These are phyloP conservation scores for Dothistroma septosporum DNA, from an alignment of 2,329 filamentous ascomycete genomes.

Conservation along the genomic window DNA sequence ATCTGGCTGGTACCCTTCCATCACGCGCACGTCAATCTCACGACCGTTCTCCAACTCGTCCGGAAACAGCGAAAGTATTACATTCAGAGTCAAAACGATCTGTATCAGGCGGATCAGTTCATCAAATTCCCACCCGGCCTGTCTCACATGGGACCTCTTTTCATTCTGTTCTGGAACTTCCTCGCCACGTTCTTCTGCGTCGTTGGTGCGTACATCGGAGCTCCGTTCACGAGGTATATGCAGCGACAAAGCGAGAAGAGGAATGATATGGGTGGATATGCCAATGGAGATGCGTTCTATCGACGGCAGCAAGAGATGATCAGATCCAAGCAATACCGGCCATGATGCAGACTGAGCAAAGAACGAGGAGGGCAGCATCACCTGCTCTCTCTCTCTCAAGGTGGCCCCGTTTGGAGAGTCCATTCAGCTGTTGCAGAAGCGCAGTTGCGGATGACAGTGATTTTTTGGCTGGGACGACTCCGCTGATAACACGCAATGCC, in stretches of 20 bases:
- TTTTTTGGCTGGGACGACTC: neutral
- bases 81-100: conserved; percentile 71
- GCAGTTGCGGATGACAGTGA: too few relatives aligned
- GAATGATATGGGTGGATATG: neutral
- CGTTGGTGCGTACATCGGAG: conserved; percentile 51
- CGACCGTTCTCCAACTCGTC: conserved; percentile 33
- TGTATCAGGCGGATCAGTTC: conserved; percentile 74
- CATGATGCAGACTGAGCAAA: neutral
- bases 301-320: neutral
- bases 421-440: too few relatives aligned
- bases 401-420: too few relatives aligned
- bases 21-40: conserved; percentile 45
- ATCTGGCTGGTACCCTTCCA: conserved; percentile 76
- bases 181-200: conserved; percentile 63
- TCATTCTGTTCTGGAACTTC: conserved; percentile 61
- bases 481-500: neutral
- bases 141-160: conserved; percentile 28
- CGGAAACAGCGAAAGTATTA: conserved; percentile 53
- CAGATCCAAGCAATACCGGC: neutral
- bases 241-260: conserved; percentile 6
- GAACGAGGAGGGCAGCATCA: neutral
- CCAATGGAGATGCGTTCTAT: conserved; percentile 3
- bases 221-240: conserved; percentile 42
- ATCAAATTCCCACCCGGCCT: conserved; percentile 64
- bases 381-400: too few relatives aligned